These are phyloP conservation scores for Gossypium turneri DNA, from an alignment of 345 rosid species.

Conservation along the genomic window DNA sequence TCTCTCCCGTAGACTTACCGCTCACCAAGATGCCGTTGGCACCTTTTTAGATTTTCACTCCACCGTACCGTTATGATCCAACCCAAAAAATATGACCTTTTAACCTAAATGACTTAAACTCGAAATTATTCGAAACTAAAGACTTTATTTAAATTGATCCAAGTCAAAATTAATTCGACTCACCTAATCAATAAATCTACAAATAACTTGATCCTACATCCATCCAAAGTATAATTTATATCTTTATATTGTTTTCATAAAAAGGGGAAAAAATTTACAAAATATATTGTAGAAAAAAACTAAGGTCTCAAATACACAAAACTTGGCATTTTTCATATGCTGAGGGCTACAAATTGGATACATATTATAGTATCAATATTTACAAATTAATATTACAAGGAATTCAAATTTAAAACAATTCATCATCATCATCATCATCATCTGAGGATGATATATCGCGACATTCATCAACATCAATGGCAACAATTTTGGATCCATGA, in stretches of 20 bases:
- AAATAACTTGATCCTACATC: too few species aligned
- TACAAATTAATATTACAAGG: conserved; percentile 12
- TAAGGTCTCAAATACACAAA: neutral
- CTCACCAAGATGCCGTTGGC: too few species aligned
- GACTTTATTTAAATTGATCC: too few species aligned
- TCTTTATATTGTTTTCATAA: neutral
- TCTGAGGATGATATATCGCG: conserved; percentile 20
- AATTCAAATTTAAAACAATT: conserved; percentile 13
- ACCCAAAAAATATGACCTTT: too few species aligned
- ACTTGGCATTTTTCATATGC: conserved; percentile 4
- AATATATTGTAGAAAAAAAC: neutral
- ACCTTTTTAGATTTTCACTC: too few species aligned
- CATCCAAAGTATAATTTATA: too few species aligned
- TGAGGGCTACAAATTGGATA: neutral
- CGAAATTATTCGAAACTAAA: too few species aligned
- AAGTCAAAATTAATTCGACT: too few species aligned
- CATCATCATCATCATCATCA: conserved; percentile 29
- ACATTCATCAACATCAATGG: conserved; percentile 48
- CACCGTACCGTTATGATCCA: too few species aligned
- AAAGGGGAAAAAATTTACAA: neutral
- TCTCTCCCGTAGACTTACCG: too few species aligned
- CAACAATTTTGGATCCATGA: conserved; percentile 56
- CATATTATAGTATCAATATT: conserved; percentile 12
- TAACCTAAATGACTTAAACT: too few species aligned
- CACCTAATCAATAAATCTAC: too few species aligned